Base-by-base conservation (phyloP, 306 rosid species). In the Dicorynia guianensis region DNA sequence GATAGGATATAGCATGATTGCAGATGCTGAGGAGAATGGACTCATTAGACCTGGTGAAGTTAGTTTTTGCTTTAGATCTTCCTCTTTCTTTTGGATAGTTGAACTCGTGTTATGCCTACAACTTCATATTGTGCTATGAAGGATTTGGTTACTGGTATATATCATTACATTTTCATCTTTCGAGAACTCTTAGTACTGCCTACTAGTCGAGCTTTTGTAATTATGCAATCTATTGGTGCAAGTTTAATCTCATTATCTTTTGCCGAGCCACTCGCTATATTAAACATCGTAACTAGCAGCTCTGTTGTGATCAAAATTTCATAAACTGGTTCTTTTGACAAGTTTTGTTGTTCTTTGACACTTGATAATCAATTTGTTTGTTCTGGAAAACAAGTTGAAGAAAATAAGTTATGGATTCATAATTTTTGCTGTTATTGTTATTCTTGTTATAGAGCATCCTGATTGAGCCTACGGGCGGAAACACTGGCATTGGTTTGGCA, bases 401-500 rank as follows among this genome's bases (percentile, higher is more conserved):
- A 69, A 20, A 70, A 14, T 33, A 61, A 66, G 50, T 9, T 59
- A 56, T 66, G 71, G 71, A 59, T 30, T 73, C 69, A 76, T 52
- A 18, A 49, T 52, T 53, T 42, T 39, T 75, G 15, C 40, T 76
- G 53, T 18, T 50, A 19, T 47, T 76, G 53, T 18, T 50, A 15
- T 59, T 67, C 80, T 17, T 85, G 54, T 36, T 74, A 76, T 83
- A 93, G 97, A 93, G 96, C 77, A 82, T 88, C 73, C 84, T 93
- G 64, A 78, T 93, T 75, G 97, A 93, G 85, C 93, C 97, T 69
- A 93, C 97, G 17, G 90, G 97, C 8, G 96, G 97, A 43, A 93
- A 93, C 83, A 93, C 97, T 66, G 97, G 96, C 84, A 93, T 90
- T 64, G 97, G 96, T 5, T 82, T 93, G 88, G 97, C 96, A 17